phyloP scores from a whole-genome alignment of 306 rosid genomes.

The Leucaena leucocephala region DNA sequence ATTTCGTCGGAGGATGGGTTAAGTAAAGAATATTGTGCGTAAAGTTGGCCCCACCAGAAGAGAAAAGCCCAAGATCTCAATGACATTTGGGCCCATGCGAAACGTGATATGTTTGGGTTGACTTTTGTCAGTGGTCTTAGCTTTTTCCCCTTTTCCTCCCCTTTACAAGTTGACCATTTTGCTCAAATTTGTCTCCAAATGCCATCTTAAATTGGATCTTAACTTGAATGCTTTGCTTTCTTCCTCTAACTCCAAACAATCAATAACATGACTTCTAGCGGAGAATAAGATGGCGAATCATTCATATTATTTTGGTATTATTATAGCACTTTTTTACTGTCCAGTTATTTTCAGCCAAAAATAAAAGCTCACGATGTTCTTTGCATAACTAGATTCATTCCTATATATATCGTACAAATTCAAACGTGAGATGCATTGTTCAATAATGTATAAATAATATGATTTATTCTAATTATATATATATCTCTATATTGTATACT shows the following conservation, averaged over 20 bases:
- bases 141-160: slow-evolving; percentile 3
- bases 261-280: not conserved
- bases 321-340: not conserved
- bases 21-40: too few species aligned
- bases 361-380: not conserved
- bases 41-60: not conserved
- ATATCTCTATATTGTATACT: not conserved
- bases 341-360: not conserved
- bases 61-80: not conserved
- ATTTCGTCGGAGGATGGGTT: too few species aligned
- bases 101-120: slow-evolving; percentile 25
- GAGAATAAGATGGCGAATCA: not conserved
- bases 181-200: not conserved
- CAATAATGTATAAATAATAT: not conserved
- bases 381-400: not conserved
- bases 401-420: not conserved
- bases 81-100: slow-evolving; percentile 34
- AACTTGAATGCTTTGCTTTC: not conserved
- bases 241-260: not conserved
- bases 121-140: slow-evolving; percentile 24
- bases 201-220: not conserved
- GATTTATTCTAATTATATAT: not conserved
- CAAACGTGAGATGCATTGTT: not conserved
- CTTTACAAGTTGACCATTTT: slow-evolving; percentile 3
- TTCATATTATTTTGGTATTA: not conserved